phyloP scores from a whole-genome alignment of 352 stramenopile genomes.

The Phytophthora europaea region DNA sequence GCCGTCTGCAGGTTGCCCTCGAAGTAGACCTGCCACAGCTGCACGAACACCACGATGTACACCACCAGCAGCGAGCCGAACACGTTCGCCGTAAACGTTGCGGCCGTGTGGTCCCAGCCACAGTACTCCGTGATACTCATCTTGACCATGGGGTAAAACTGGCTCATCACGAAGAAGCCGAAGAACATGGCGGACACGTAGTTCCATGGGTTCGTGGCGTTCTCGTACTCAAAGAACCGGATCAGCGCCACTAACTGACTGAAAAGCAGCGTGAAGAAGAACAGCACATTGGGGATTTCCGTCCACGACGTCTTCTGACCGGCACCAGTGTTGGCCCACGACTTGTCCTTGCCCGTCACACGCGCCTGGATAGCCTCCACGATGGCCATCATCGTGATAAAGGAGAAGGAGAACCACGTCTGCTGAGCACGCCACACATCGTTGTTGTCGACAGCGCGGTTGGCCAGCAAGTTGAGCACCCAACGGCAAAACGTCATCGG shows the following conservation, averaged over 20 bases:
- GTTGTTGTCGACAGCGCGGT: slow-evolving; percentile 91
- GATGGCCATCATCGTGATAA: slow-evolving; percentile 91
- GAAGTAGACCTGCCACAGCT: slow-evolving; percentile 91
- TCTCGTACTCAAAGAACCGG: slow-evolving; percentile 92
- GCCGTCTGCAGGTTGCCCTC: slow-evolving; percentile 73
- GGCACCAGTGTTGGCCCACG: slow-evolving; percentile 91
- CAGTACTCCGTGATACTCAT: slow-evolving; percentile 93
- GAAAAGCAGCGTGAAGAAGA: slow-evolving; percentile 88
- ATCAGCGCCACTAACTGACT: slow-evolving; percentile 82
- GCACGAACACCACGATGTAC: slow-evolving; percentile 89
- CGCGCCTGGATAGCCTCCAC: slow-evolving; percentile 81
- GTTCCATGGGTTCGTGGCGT: slow-evolving; percentile 90
- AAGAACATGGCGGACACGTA: slow-evolving; percentile 92
- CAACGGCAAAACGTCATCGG: slow-evolving; percentile 82
- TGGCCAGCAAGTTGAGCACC: slow-evolving; percentile 87
- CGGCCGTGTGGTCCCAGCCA: slow-evolving; percentile 88
- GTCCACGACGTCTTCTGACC: slow-evolving; percentile 90
- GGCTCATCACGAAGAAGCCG: slow-evolving; percentile 87
- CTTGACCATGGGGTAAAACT: slow-evolving; percentile 93
- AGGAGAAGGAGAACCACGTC: slow-evolving; percentile 93
- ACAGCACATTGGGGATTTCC: slow-evolving; percentile 90
- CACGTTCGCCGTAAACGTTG: slow-evolving; percentile 87
- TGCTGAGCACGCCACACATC: slow-evolving; percentile 91
- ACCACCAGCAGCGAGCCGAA: slow-evolving; percentile 87
- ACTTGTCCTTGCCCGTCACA: slow-evolving; percentile 87